Conservation (phyloP, 257 asterid genomes). For the Petunia axillaris region DNA sequence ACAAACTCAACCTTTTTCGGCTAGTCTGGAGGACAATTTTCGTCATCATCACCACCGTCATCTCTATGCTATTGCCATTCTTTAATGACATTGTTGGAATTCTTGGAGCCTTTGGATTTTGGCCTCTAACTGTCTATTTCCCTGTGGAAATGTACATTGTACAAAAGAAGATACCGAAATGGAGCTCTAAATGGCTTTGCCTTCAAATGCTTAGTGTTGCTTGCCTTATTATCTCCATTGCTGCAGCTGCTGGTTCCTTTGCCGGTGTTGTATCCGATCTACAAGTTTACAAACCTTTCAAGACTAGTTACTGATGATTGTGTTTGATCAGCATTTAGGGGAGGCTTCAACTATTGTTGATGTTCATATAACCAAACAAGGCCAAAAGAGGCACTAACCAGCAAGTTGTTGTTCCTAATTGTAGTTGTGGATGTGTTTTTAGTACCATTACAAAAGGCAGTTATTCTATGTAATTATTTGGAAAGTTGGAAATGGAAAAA, state of each 20-base stretch:
- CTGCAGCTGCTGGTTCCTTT: conserved; percentile 72
- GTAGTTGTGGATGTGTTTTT: neutral
- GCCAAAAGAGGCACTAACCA: conserved; percentile 25
- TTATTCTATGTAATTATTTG: neutral
- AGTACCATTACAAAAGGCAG: neutral
- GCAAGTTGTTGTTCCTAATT: neutral
- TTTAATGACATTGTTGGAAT: conserved; percentile 83
- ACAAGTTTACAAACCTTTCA: conserved; percentile 66
- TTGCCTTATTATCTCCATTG: conserved; percentile 63
- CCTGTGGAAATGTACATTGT: conserved; percentile 90
- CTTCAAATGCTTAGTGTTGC: conserved; percentile 58
- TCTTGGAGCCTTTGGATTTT: conserved; percentile 83
- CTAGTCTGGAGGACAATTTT: conserved; percentile 68
- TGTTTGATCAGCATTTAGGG: neutral
- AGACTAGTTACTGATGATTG: conserved; percentile 35
- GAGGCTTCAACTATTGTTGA: conserved; percentile 33
- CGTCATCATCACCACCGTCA: conserved; percentile 64
- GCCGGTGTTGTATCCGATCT: conserved; percentile 78
- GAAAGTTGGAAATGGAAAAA: neutral
- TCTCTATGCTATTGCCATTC: conserved; percentile 83
- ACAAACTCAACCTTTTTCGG: conserved; percentile 60
- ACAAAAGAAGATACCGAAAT: conserved; percentile 62
- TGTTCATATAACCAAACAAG: conserved; percentile 31
- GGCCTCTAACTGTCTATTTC: conserved; percentile 89
- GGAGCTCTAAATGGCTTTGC: conserved; percentile 74